Conservation (phyloP, 192 early-diverging fungal genomes). For the Backusella parvicylindrica region DNA sequence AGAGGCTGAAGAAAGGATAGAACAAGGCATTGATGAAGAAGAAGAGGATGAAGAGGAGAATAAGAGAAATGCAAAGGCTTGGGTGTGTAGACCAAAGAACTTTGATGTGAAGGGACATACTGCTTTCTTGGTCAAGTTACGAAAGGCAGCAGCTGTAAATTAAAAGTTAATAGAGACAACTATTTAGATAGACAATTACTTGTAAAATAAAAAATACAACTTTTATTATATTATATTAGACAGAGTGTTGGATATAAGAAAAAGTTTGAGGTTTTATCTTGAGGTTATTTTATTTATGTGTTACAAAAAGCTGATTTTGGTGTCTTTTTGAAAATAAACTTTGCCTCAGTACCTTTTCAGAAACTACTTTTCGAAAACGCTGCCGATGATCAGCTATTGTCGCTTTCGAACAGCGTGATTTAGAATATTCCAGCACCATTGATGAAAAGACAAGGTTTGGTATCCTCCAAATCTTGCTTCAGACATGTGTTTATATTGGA, state of each 20-base stretch:
- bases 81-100: conserved; percentile 44
- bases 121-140: conserved; percentile 43
- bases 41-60: neutral
- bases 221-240: too few species aligned
- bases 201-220: too few species aligned
- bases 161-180: too few species aligned
- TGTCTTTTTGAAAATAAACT: conserved; percentile 10
- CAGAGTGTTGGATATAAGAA: too few species aligned
- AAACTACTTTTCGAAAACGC: conserved; percentile 18
- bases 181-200: too few species aligned
- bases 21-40: too few species aligned
- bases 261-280: too few species aligned
- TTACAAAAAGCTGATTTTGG: too few species aligned
- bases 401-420: conserved; percentile 11
- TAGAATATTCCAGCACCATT: neutral
- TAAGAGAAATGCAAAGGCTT: conserved; percentile 14
- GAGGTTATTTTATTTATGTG: too few species aligned
- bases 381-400: conserved; percentile 1
- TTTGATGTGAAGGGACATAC: conserved; percentile 39
- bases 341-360: conserved; percentile 24
- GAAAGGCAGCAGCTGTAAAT: conserved; percentile 26
- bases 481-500: conserved; percentile 11
- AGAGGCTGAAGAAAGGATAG: neutral
- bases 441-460: conserved; percentile 33
- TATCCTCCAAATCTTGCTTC: conserved; percentile 27